These are phyloP conservation scores for Blastobotrys persicus DNA, from an alignment of 1,139 yeast species.

Conservation along the genomic window DNA sequence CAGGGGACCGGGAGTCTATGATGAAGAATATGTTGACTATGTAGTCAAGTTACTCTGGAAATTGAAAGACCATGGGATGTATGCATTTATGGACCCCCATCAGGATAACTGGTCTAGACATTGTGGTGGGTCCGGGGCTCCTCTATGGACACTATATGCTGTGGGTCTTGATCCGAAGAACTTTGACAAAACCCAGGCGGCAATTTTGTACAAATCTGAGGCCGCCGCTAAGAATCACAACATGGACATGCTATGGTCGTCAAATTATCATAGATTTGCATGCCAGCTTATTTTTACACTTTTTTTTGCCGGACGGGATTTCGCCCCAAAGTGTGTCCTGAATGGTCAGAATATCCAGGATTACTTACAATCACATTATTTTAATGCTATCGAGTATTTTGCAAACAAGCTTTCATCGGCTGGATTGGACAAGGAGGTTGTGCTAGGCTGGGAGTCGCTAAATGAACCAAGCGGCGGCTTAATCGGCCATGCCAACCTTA, in stretches of 20 bases:
- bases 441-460: slow-evolving; percentile 79
- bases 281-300: slow-evolving; percentile 79
- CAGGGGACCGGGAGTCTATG: slow-evolving; percentile 79
- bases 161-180: slow-evolving; percentile 75
- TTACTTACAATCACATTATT: slow-evolving; percentile 64
- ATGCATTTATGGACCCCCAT: slow-evolving; percentile 81
- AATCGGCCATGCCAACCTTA: slow-evolving; percentile 32
- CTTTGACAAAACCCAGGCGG: slow-evolving; percentile 68
- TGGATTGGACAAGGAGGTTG: slow-evolving; percentile 48
- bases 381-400: slow-evolving; percentile 54
- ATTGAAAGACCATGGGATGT: slow-evolving; percentile 62
- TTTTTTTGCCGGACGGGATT: slow-evolving; percentile 71
- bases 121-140: slow-evolving; percentile 91
- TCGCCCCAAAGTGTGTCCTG: slow-evolving; percentile 66
- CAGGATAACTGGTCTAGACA: slow-evolving; percentile 92
- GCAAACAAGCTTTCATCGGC: slow-evolving; percentile 56
- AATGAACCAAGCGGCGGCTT: slow-evolving; percentile 71
- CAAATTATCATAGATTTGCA: slow-evolving; percentile 75
- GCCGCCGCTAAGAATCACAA: slow-evolving; percentile 34
- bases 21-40: slow-evolving; percentile 71
- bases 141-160: slow-evolving; percentile 84
- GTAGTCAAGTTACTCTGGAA: slow-evolving; percentile 59
- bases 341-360: slow-evolving; percentile 76
- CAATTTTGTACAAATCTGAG: slow-evolving; percentile 57
- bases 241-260: slow-evolving; percentile 83